Base-by-base conservation (phyloP, 1,139 yeast genomes). In the Magnusiomyces tetraspermus region DNA sequence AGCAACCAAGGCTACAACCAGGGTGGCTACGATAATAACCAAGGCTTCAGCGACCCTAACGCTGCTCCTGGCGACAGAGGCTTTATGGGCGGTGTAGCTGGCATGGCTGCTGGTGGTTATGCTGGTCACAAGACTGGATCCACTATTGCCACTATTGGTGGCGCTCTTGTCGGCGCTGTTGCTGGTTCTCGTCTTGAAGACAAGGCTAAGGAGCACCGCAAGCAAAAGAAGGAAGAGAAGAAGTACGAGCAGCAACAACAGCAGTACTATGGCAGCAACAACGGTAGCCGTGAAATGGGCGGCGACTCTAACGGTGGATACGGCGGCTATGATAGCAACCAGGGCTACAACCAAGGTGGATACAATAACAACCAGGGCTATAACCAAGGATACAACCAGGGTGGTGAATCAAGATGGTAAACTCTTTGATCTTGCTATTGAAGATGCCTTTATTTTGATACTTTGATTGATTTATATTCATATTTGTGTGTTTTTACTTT, bases 121-220 rank as follows among this genome's bases (percentile, higher is more conserved):
- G 72, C 68, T 49, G 75, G 73, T 51, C 62, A 66, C 49, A 67
- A 66, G 59, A 30, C 64, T 45, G 64, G 69, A 51, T 71, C 78
- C 21, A 75, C 73, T 21, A 61, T 80, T 41, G 81, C 82, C 52
- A 75, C 77, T 50, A 67, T 79, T 54, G 76, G 75, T 23, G 86
- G 86, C 64, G 83, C 80, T 41, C 60, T 81, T 61, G 78, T 75
- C 42, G 85, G 86, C 63, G 85, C 84, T 33, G 60, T 78, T 58
- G 75, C 76, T 48, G 85, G 82, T 51, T 76, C 78, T 70, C 75
- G 79, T 68, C 60, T 74, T 46, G 82, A 77, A 61, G 73, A 79
- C 64, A 65, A 63, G 51, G 58, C 60, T 50, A 66, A 67, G 40
- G 59, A 50, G 1, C 40, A 46, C 33, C 36, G 33, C 37, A 23